Conservation (phyloP, 2,329 filamentous ascomycete species). For the Cadophora sp. region DNA sequence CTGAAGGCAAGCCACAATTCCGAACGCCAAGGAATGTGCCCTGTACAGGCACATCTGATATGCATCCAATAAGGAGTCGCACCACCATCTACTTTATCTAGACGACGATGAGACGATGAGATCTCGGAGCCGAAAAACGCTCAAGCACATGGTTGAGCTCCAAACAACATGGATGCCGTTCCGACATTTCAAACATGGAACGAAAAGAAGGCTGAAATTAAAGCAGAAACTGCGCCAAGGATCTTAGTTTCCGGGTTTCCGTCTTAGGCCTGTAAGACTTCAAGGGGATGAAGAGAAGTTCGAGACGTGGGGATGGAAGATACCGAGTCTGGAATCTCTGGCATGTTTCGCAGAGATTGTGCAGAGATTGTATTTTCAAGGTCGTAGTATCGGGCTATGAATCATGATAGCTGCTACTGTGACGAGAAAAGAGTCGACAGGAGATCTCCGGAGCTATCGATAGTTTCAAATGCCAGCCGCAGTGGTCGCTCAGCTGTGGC, state of each 20-base stretch:
- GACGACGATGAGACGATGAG: not conserved
- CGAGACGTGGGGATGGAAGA: too few species aligned
- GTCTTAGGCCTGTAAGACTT: too few species aligned
- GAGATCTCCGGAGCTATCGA: too few species aligned
- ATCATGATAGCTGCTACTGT: too few species aligned
- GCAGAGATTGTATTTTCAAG: too few species aligned
- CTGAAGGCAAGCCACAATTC: not conserved
- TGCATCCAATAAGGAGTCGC: not conserved
- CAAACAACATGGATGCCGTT: not conserved
- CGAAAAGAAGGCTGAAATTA: not conserved
- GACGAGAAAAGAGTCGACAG: too few species aligned
- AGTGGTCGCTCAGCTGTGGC: not conserved
- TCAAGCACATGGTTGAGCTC: not conserved
- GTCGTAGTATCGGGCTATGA: too few species aligned
- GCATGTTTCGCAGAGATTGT: too few species aligned
- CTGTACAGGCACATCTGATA: conserved; percentile 1
- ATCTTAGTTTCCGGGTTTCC: not conserved
- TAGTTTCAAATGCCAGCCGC: not conserved
- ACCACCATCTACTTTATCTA: conserved; percentile 2
- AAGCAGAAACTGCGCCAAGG: not conserved
- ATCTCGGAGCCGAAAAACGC: not conserved
- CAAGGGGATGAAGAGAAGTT: too few species aligned
- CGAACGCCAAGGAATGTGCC: not conserved
- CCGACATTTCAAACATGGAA: not conserved
- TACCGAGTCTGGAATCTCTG: too few species aligned